Evolutionary conservation across 495 filamentous ascomycete species (phyloP).

Genomic region (Venustampulla echinocandica): DNA sequence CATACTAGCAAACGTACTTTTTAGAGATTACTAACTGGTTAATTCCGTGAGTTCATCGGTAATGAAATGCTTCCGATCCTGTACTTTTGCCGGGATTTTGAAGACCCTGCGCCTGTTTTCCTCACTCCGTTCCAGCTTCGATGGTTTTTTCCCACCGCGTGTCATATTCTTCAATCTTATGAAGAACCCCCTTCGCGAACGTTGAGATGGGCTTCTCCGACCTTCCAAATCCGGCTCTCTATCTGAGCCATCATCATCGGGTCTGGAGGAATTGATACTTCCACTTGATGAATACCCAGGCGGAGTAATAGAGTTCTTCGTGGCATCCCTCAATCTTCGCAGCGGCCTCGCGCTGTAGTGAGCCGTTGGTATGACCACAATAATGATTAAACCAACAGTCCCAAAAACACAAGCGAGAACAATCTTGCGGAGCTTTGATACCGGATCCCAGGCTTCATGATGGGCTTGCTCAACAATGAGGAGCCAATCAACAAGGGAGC

Average conservation of each 20-base stretch:
- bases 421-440: slow-evolving; percentile 62
- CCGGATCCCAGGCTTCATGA: slow-evolving; percentile 65
- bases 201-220: slow-evolving; percentile 20
- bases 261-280: slow-evolving; percentile 31
- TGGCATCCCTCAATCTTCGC: slow-evolving; percentile 64
- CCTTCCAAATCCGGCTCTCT: slow-evolving; percentile 9
- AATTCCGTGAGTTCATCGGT: slow-evolving; percentile 85
- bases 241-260: slow-evolving; percentile 27
- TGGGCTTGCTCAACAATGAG: slow-evolving; percentile 70
- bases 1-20: background rate
- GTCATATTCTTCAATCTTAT: slow-evolving; percentile 29
- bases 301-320: slow-evolving; percentile 63
- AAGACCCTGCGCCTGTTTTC: slow-evolving; percentile 50
- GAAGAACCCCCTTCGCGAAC: slow-evolving; percentile 31
- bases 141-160: slow-evolving; percentile 20
- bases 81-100: slow-evolving; percentile 76
- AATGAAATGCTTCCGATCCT: slow-evolving; percentile 61
- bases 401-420: slow-evolving; percentile 79
- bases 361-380: slow-evolving; percentile 66
- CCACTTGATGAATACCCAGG: slow-evolving; percentile 43
- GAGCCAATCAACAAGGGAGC: slow-evolving; percentile 64
- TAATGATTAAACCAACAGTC: slow-evolving; percentile 57
- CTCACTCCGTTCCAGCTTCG: slow-evolving; percentile 29
- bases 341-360: slow-evolving; percentile 77
- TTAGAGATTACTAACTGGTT: slow-evolving; percentile 33